Conservation (phyloP, 2,329 filamentous ascomycete species). For the Pseudocercospora cruenta region DNA sequence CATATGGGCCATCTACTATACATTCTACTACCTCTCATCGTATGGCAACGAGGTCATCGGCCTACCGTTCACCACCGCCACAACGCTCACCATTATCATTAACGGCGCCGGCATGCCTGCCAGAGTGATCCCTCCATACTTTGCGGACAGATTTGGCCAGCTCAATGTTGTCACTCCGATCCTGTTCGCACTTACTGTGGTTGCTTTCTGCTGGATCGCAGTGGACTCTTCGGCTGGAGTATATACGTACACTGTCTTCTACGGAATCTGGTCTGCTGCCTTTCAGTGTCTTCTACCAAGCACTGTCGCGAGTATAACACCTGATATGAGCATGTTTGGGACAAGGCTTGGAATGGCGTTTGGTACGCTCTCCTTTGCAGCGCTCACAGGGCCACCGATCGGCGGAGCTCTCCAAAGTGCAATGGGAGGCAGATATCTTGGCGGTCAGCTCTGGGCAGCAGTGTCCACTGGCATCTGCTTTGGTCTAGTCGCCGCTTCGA, state of each 20-base stretch:
- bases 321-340: slow-evolving; percentile 51
- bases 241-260: slow-evolving; percentile 50
- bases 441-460: slow-evolving; percentile 50
- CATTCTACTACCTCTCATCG: slow-evolving; percentile 48
- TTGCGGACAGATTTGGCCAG: slow-evolving; percentile 61
- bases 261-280: slow-evolving; percentile 49
- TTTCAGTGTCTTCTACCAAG: slow-evolving; percentile 53
- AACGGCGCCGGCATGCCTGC: slow-evolving; percentile 62
- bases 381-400: slow-evolving; percentile 52
- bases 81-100: slow-evolving; percentile 60
- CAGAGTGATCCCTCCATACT: slow-evolving; percentile 55
- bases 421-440: slow-evolving; percentile 45
- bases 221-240: slow-evolving; percentile 47
- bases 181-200: slow-evolving; percentile 48
- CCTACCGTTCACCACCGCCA: slow-evolving; percentile 54
- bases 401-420: slow-evolving; percentile 51
- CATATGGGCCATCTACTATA: slow-evolving; percentile 45
- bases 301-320: slow-evolving; percentile 48
- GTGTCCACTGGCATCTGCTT: slow-evolving; percentile 25
- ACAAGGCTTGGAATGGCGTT: slow-evolving; percentile 55
- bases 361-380: slow-evolving; percentile 48
- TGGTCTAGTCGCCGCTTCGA: slow-evolving; percentile 28
- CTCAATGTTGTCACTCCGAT: slow-evolving; percentile 60
- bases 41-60: slow-evolving; percentile 41
- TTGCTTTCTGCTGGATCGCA: slow-evolving; percentile 62